phyloP scores from a whole-genome alignment of 164 flowering plant species.

The Euptelea pleiosperma region DNA sequence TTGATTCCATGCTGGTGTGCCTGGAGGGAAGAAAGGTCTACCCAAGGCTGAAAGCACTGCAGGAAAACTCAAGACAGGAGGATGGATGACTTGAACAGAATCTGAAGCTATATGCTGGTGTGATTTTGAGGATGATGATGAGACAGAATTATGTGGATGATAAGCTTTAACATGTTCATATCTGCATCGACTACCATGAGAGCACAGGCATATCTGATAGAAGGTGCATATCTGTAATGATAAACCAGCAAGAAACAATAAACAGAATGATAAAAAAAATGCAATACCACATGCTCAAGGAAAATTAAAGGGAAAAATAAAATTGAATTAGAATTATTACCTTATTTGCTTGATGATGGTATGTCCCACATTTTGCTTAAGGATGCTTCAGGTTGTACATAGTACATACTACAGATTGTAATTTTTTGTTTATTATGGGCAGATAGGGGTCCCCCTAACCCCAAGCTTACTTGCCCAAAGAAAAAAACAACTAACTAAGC shows the following conservation, averaged over 20 bases:
- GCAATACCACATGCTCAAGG: background rate
- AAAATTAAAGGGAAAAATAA: background rate
- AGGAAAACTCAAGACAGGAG: conserved; percentile 16
- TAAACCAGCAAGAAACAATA: conserved; percentile 7
- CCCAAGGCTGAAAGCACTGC: conserved; percentile 34
- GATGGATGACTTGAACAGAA: conserved; percentile 21
- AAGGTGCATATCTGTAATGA: conserved; percentile 75
- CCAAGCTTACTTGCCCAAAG: too few relatives aligned
- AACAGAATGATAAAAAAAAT: background rate
- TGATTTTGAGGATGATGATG: conserved; percentile 49
- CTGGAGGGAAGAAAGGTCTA: conserved; percentile 30
- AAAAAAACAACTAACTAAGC: too few relatives aligned
- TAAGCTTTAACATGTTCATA: conserved; percentile 82
- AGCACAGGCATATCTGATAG: conserved; percentile 83
- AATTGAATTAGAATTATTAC: conserved; percentile 39
- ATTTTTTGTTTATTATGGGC: too few relatives aligned
- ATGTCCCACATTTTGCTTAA: too few relatives aligned
- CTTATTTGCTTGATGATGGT: conserved; percentile 72
- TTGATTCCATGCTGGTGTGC: conserved; percentile 39
- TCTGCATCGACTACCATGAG: conserved; percentile 91
- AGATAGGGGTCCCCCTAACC: too few relatives aligned
- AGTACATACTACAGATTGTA: too few relatives aligned
- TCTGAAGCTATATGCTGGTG: conserved; percentile 22
- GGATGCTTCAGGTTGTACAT: too few relatives aligned
- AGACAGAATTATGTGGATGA: conserved; percentile 30